These are phyloP conservation scores for Sporothrix protearum DNA, from an alignment of 2,329 filamentous ascomycete species.

Conservation along the genomic window DNA sequence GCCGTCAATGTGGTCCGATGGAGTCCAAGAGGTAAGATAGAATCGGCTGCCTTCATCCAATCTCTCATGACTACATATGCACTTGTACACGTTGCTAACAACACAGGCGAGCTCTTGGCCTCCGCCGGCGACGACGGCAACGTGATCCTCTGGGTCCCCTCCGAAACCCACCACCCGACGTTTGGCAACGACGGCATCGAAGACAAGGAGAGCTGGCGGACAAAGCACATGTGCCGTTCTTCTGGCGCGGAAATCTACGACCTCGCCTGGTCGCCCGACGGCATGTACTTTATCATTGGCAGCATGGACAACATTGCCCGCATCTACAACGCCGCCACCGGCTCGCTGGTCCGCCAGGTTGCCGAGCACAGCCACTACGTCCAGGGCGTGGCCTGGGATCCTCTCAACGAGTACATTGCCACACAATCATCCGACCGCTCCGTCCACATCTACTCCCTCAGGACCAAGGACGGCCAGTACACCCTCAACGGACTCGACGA, in stretches of 20 bases:
- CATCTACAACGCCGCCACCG: slow-evolving; percentile 83
- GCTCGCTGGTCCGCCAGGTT: slow-evolving; percentile 77
- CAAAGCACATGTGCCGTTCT: slow-evolving; percentile 96
- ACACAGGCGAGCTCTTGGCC: slow-evolving; percentile 79
- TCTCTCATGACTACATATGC: background rate
- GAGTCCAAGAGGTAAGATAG: slow-evolving; percentile 75
- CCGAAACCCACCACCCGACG: slow-evolving; percentile 64
- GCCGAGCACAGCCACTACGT: slow-evolving; percentile 98
- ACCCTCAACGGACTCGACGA: slow-evolving; percentile 62
- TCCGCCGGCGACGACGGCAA: slow-evolving; percentile 97
- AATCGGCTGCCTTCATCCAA: background rate
- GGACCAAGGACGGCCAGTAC: slow-evolving; percentile 94
- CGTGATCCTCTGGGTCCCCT: slow-evolving; percentile 91
- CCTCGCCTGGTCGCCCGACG: slow-evolving; percentile 97
- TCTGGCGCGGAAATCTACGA: slow-evolving; percentile 97
- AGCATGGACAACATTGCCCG: slow-evolving; percentile 99
- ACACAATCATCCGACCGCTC: slow-evolving; percentile 98
- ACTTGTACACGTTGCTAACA: background rate
- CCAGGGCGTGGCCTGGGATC: slow-evolving; percentile 97
- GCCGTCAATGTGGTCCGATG: slow-evolving; percentile 97
- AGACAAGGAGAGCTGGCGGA: slow-evolving; percentile 94
- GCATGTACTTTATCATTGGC: slow-evolving; percentile 91
- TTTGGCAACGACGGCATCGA: slow-evolving; percentile 84
- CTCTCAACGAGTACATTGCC: slow-evolving; percentile 94
- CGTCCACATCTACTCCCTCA: slow-evolving; percentile 94